phyloP scores from a whole-genome alignment of 2,329 filamentous ascomycete species.

The Cordyceps cateniannulata region DNA sequence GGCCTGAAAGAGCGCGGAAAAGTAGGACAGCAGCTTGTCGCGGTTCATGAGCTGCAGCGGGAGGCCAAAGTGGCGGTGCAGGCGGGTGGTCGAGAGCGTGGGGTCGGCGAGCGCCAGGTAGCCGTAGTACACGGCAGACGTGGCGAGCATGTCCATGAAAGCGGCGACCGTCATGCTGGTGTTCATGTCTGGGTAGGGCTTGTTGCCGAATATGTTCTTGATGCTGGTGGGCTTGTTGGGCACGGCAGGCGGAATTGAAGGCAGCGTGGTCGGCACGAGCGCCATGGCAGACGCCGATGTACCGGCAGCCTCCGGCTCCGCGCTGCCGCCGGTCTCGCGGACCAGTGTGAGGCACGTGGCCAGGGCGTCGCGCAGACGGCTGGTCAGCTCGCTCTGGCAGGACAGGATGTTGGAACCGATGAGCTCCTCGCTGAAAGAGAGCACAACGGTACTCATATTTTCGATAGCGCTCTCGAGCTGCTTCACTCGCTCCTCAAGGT shows the following conservation, averaged over 20 bases:
- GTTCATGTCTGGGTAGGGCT: conserved; percentile 9
- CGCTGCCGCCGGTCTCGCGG: neutral
- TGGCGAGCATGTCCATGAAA: conserved; percentile 16
- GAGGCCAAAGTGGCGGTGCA: conserved; percentile 14
- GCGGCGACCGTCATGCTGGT: conserved; percentile 3
- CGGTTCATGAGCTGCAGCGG: conserved; percentile 13
- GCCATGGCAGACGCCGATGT: neutral
- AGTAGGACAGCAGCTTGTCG: conserved; percentile 12
- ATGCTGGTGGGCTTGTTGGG: conserved; percentile 1
- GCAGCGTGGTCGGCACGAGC: neutral
- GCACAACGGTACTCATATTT: conserved; percentile 50
- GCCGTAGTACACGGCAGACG: conserved; percentile 13
- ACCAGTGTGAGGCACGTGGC: conserved; percentile 13
- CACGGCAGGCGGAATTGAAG: neutral
- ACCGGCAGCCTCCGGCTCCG: neutral
- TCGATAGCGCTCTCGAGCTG: conserved; percentile 58
- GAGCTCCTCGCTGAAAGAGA: conserved; percentile 16
- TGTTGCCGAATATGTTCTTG: conserved; percentile 3
- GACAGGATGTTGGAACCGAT: conserved; percentile 14
- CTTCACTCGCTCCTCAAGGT: conserved; percentile 58
- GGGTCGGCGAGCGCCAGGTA: conserved; percentile 14
- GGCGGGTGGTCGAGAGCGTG: conserved; percentile 5
- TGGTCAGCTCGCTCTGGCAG: conserved; percentile 12
- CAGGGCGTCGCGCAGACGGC: conserved; percentile 14
- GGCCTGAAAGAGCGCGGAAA: conserved; percentile 14